A percentile compares a stretch with the other conserved stretches of the same genome.
Conservation (phyloP, 805 yeast species). For the Debaryomyces castellii region DNA sequence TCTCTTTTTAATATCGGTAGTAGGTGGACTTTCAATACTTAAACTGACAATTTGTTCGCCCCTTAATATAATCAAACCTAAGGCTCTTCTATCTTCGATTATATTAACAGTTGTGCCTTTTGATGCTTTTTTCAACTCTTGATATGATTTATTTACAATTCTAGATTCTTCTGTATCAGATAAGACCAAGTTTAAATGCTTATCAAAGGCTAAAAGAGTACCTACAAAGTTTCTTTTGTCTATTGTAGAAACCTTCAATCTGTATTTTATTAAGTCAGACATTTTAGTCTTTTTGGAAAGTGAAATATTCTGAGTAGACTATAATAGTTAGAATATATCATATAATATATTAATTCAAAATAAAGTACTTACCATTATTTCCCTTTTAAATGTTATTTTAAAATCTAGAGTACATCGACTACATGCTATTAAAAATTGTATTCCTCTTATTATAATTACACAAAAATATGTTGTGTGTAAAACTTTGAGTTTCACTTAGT, state of each 20-base stretch:
- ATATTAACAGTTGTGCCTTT: constrained; percentile 28
- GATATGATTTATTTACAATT: constrained; percentile 58
- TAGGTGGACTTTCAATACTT: constrained; percentile 63
- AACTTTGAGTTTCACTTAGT: neutral
- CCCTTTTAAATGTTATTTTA: neutral
- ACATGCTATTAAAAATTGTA: neutral
- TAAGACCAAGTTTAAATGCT: constrained; percentile 81
- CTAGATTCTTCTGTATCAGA: constrained; percentile 84
- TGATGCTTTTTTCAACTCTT: constrained; percentile 30
- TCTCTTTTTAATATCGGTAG: constrained; percentile 37
- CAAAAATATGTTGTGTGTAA: neutral
- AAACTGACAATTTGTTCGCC: constrained; percentile 85
- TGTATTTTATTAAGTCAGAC: constrained; percentile 71
- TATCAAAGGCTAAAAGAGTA: constrained; percentile 82
- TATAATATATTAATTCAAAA: constrained; percentile 7
- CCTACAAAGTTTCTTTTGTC: constrained; percentile 83
- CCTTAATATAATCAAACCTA: constrained; percentile 81
- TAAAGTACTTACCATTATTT: neutral
- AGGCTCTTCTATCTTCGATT: constrained; percentile 66
- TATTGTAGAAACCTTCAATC: constrained; percentile 69
- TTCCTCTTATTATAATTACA: neutral
- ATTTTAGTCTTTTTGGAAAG: constrained; percentile 39
- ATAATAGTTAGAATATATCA: neutral
- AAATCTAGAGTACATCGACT: too few species aligned
- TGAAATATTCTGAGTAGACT: constrained; percentile 10